Evolutionary conservation across 192 early-diverging fungal genomes (phyloP).

Genomic region (Chytriomyces sp.): DNA sequence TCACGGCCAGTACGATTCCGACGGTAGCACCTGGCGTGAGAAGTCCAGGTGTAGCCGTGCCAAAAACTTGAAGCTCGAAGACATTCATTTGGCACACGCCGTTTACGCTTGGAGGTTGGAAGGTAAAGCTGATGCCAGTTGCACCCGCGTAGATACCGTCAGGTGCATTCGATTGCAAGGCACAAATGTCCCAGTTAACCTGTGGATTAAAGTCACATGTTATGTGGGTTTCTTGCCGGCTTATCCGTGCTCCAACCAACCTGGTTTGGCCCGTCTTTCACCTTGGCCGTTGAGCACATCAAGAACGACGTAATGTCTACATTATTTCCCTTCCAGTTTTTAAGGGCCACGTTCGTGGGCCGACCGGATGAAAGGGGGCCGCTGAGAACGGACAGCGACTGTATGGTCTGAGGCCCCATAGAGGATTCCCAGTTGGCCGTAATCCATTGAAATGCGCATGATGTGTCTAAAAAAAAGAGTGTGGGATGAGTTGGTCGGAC

Average conservation of each 20-base stretch:
- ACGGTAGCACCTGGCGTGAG: neutral
- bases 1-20: neutral
- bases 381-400: slow-evolving; percentile 3
- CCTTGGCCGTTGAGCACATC: slow-evolving; percentile 6
- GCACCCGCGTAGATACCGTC: neutral
- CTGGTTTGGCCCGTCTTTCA: neutral
- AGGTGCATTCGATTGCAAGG: neutral
- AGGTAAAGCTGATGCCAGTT: neutral
- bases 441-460: neutral
- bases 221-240: too few relatives aligned
- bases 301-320: neutral
- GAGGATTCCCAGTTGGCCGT: slow-evolving; percentile 1
- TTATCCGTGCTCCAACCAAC: too few relatives aligned
- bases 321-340: slow-evolving; percentile 1
- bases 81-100: slow-evolving; percentile 16
- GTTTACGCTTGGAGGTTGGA: neutral
- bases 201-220: too few relatives aligned
- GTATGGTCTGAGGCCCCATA: neutral
- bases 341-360: neutral
- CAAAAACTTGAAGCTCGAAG: slow-evolving; percentile 13
- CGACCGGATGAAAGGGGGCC: too few relatives aligned
- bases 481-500: slow-evolving; percentile 5
- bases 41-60: neutral
- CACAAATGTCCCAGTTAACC: slow-evolving; percentile 28
- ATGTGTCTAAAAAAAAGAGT: neutral